Evolutionary conservation across 345 rosid genomes (phyloP), one percentile per base, ranked within the genome.

Genomic region (Durio zibethinus): DNA sequence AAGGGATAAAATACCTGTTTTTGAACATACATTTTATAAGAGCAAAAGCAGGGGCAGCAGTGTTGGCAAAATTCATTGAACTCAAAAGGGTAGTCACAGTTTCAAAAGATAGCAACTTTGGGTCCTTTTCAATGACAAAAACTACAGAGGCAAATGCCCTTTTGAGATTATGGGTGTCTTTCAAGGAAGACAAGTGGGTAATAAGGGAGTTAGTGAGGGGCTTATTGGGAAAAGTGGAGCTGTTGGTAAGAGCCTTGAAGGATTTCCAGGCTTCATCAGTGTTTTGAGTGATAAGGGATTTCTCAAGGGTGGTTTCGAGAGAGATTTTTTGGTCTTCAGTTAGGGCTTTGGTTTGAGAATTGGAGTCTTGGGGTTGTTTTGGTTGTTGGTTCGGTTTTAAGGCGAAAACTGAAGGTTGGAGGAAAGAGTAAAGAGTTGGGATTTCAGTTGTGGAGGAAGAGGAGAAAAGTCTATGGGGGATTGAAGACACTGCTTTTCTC

Each of bases 81-180:
- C 47, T 77, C 83, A 95, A 61, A 81, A 95, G 85, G 6, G 76
- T 23, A n/a, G 52, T 76, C 4, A 90, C 78, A 0, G 97, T 89
- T 64, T 85, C 86, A 69, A 84, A 90, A 4, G 90, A 93, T 1
- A 95, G 72, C 69, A 86, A 74, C 48, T 62, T 73, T 5, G 97
- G 94, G 76, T 85, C 80, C 81, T 90, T 93, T 83, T 89, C 96
- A 40, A 92, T 80, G 10, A 88, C 81, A 71, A 88, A 95, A 70
- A 94, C 90, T 57, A 87, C 87, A 72, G 96, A 92, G 20, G 93
- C 97, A 82, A 93, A 95, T 2, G 99, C 99, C 81, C 99, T 90
- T 82, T 93, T 93, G 82, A 93, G 92, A 74, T 86, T 90, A 76
- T 85, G 97, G 12, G 81, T 82, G 71, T 81, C 89, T 36, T 45